Evolutionary conservation across 495 filamentous ascomycete species (phyloP).

Genomic region (Penicillium salamii): DNA sequence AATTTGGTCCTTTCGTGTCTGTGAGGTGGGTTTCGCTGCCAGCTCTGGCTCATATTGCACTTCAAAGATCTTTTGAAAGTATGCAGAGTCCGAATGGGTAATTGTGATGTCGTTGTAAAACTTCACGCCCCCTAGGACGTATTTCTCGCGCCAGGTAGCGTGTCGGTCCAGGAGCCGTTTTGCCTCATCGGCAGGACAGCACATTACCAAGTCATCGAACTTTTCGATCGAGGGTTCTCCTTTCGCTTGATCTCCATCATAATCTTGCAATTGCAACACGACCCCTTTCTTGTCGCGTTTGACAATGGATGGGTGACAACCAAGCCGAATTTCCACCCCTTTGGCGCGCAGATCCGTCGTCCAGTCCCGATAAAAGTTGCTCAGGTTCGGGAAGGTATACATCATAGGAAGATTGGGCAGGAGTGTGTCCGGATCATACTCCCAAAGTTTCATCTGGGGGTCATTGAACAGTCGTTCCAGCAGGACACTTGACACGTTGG

Average conservation of each 20-base stretch:
- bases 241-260: not conserved
- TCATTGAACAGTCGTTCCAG: slow-evolving; percentile 74
- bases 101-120: slow-evolving; percentile 84
- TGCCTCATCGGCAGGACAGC: slow-evolving; percentile 67
- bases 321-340: slow-evolving; percentile 63
- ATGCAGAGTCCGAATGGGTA: slow-evolving; percentile 72
- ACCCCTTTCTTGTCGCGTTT: slow-evolving; percentile 58
- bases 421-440: slow-evolving; percentile 65
- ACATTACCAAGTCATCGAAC: slow-evolving; percentile 74
- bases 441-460: slow-evolving; percentile 73
- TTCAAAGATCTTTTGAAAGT: slow-evolving; percentile 76
- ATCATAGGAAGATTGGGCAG: slow-evolving; percentile 72
- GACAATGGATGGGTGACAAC: slow-evolving; percentile 59
- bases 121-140: slow-evolving; percentile 68
- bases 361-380: slow-evolving; percentile 71
- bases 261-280: slow-evolving; percentile 23
- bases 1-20: slow-evolving; percentile 48
- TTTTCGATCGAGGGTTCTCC: slow-evolving; percentile 26
- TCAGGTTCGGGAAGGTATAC: slow-evolving; percentile 77
- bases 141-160: slow-evolving; percentile 61
- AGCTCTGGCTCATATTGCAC: slow-evolving; percentile 56
- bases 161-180: slow-evolving; percentile 61
- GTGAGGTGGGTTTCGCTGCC: slow-evolving; percentile 46
- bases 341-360: slow-evolving; percentile 53
- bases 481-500: slow-evolving; percentile 70